Conservation (phyloP, 345 rosid species). For the Viola odorata region DNA sequence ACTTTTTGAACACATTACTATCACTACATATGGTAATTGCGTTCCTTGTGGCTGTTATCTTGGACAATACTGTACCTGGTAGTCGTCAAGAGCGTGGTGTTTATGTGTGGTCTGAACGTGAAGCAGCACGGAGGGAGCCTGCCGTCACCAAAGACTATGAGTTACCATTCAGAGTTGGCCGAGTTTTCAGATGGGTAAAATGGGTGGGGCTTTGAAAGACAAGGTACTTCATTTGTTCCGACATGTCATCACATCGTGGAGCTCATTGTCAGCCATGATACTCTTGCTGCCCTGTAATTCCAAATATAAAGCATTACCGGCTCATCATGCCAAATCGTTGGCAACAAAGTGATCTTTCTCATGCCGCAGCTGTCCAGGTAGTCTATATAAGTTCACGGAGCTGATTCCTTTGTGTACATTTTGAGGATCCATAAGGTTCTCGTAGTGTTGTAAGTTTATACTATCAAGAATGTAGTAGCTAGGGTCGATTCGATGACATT, state of each 20-base stretch:
- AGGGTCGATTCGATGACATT: conserved; percentile 23
- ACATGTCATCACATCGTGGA: background rate
- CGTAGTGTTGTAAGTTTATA: conserved; percentile 27
- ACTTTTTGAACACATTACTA: conserved; percentile 70
- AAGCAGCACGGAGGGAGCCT: conserved; percentile 82
- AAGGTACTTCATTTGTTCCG: background rate
- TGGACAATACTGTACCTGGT: conserved; percentile 96
- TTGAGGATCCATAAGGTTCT: conserved; percentile 29
- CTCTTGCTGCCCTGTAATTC: conserved; percentile 8
- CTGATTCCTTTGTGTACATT: conserved; percentile 35
- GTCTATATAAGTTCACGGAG: conserved; percentile 20
- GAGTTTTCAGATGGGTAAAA: conserved; percentile 89
- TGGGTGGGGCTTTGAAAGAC: conserved; percentile 81
- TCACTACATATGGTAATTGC: conserved; percentile 85
- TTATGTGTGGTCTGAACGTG: conserved; percentile 83
- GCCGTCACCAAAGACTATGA: conserved; percentile 79
- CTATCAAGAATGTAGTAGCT: conserved; percentile 16
- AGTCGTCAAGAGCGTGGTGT: conserved; percentile 87
- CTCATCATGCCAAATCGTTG: conserved; percentile 33
- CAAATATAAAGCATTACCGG: conserved; percentile 5
- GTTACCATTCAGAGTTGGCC: conserved; percentile 77
- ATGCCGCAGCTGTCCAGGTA: conserved; percentile 15
- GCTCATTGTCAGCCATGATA: conserved; percentile 6
- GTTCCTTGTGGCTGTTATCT: conserved; percentile 72
- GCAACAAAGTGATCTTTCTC: conserved; percentile 13